Percentiles rank a stretch among this genome's conserved stretches.
phyloP scores from a whole-genome alignment of 2,329 filamentous ascomycete species.

The Diaporthe velutina region DNA sequence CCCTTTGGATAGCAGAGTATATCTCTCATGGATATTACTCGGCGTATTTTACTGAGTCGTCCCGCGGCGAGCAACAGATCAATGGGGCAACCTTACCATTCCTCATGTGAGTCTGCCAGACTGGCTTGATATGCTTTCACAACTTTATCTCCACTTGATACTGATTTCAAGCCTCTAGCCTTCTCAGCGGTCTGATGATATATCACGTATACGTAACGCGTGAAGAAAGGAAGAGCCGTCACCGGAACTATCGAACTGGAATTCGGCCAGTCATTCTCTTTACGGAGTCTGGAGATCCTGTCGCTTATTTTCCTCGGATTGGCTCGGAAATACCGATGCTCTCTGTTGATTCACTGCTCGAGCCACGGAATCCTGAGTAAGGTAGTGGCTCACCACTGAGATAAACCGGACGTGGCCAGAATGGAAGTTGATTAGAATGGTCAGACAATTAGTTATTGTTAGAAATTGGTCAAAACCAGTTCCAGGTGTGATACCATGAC shows the following conservation, averaged over 20 bases:
- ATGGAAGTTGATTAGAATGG: neutral
- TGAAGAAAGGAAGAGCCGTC: neutral
- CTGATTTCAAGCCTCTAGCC: neutral
- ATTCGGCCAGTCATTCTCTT: neutral
- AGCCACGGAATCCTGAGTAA: neutral
- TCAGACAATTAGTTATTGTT: neutral
- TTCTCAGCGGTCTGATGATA: neutral
- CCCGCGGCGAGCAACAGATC: neutral
- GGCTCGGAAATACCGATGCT: neutral
- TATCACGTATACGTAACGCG: neutral
- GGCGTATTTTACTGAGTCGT: neutral
- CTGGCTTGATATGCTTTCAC: neutral
- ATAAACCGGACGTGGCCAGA: neutral
- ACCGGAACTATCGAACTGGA: neutral
- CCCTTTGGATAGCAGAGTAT: neutral
- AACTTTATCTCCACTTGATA: neutral
- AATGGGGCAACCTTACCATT: neutral
- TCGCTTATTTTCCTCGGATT: neutral
- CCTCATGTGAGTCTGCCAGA: neutral
- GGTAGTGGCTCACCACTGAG: neutral
- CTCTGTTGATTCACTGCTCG: conserved; percentile 1
- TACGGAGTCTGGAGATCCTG: conserved; percentile 1
- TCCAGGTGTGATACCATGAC: neutral
- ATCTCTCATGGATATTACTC: too few species aligned
- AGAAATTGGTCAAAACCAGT: neutral